Base-by-base conservation (phyloP, 257 asterid genomes). In the Datura wrightii region DNA sequence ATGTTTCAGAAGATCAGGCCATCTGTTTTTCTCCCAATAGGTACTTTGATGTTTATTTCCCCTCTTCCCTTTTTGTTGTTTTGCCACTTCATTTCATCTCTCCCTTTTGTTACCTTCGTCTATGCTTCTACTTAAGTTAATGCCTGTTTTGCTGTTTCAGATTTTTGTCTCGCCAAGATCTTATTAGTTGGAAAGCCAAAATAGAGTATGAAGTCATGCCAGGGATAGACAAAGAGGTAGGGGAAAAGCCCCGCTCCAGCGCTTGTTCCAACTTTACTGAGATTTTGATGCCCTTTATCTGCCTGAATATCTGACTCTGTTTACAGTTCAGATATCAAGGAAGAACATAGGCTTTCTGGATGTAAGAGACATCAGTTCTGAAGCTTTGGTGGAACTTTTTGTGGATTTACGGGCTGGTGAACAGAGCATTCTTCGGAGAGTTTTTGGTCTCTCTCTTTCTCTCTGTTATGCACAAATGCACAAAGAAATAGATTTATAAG, bases 261-360 rank as follows among this genome's bases (percentile, higher is more conserved):
- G 0, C 79, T 65, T 53, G 46, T 54, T 36, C 3, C 82, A 78
- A 15, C 63, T 62, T 86, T 86, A 41, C 66, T 18, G 19, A 67
- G 31, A 66, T 83, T 70, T 72, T n/a, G 55, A 83, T 66, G 46
- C 19, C 37, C 80, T 91, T 88, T 86, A 69, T 87, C 84, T 85
- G 83, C 87, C 92, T 90, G 87, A 88, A 87, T 86, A 86, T 82
- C 90, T 89, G 91, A 89, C 90, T 90, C 92, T 92, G 90, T 91
- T 91, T 91, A 94, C 98, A 95, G 99, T 94, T 92, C 98, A 97
- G 99, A 91, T 93, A 89, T 94, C 97, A 88, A 94, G 92, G 93
- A 90, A 87, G 91, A 91, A 87, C 89, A 87, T 93, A 84, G 98
- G 94, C 80, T 94, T 97, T 93, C 97, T 95, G 53, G 98, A 97